Evolutionary conservation across 2,329 filamentous ascomycete genomes (phyloP).

Genomic region (Cordyceps militaris): DNA sequence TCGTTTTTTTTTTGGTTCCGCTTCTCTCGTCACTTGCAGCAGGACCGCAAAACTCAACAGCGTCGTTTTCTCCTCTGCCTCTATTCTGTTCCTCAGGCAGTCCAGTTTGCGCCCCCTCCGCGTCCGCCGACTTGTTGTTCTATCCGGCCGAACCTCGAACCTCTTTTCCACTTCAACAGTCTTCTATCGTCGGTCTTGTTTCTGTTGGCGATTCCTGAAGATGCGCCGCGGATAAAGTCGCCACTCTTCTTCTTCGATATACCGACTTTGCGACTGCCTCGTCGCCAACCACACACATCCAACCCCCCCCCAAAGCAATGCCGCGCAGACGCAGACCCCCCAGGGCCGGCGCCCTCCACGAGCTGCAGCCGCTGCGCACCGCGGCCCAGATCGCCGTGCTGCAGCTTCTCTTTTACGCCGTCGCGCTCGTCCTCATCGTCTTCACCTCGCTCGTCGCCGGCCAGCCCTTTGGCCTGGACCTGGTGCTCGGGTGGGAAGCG

Average conservation of each 20-base stretch:
- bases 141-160: too few species aligned
- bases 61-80: too few species aligned
- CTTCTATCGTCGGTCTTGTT: too few species aligned
- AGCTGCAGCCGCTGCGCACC: constrained; percentile 55
- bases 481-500: constrained; percentile 52
- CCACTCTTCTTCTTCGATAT: neutral
- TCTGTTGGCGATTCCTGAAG: too few species aligned
- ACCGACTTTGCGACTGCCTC: neutral
- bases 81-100: too few species aligned
- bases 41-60: too few species aligned
- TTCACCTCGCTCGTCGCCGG: constrained; percentile 55
- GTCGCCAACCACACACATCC: neutral
- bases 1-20: too few species aligned
- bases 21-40: too few species aligned
- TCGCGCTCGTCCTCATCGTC: constrained; percentile 44
- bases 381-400: constrained; percentile 51
- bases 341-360: constrained; percentile 51
- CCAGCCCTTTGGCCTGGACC: constrained; percentile 42
- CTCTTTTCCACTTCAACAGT: neutral
- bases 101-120: too few species aligned
- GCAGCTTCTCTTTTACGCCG: constrained; percentile 49
- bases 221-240: neutral
- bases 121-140: too few species aligned
- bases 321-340: constrained; percentile 50
- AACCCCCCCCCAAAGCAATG: constrained; percentile 31